Conservation (phyloP, 1,284 basidiomycete species). For the Ganoderma sinense region DNA sequence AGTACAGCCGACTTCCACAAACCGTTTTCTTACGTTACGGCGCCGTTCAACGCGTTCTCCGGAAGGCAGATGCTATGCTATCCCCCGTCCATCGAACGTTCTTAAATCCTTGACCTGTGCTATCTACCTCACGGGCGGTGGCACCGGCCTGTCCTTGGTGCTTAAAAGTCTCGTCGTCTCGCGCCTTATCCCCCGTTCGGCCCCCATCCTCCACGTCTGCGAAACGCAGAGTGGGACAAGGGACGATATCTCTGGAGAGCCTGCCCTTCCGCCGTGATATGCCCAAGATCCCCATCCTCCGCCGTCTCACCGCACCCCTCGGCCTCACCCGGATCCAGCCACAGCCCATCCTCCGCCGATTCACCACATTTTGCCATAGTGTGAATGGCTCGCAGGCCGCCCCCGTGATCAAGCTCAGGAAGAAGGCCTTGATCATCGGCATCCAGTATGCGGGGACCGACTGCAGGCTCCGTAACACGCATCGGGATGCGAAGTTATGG, state of each 20-base stretch:
- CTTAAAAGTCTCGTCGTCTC: not conserved
- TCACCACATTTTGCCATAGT: not conserved
- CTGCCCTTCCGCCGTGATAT: not conserved
- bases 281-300: not conserved
- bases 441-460: not conserved
- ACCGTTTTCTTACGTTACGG: conserved; percentile 1
- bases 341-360: not conserved
- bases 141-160: not conserved
- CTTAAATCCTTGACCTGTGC: not conserved
- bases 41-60: not conserved
- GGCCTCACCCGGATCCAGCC: not conserved
- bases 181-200: not conserved
- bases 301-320: not conserved
- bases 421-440: conserved; percentile 3
- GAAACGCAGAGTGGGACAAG: not conserved
- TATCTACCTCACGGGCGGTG: not conserved
- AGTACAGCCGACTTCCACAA: not conserved
- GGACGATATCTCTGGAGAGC: not conserved
- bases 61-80: not conserved
- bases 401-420: not conserved
- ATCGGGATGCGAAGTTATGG: not conserved
- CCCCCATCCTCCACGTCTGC: not conserved
- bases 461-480: not conserved
- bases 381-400: not conserved
- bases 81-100: not conserved